Percentiles rank a stretch among this genome's conserved stretches.
Conservation (phyloP, 139 green algal species). For the Penium margaritaceum region DNA sequence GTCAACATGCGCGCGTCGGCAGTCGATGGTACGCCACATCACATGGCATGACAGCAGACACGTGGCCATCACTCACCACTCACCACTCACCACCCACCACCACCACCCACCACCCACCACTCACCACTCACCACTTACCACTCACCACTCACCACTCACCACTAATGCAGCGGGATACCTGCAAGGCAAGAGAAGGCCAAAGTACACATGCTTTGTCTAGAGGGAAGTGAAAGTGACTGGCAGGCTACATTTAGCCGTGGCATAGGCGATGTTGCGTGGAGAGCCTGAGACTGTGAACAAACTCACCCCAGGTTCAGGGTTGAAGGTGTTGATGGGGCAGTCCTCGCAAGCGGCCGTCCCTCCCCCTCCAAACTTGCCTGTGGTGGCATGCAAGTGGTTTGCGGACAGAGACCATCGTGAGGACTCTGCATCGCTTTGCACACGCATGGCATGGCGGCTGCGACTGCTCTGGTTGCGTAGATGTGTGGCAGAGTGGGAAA, state of each 20-base stretch:
- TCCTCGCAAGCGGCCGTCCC: neutral
- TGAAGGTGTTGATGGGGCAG: slow-evolving; percentile 28
- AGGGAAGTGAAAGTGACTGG: neutral
- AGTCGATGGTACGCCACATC: too few species aligned
- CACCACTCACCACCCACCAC: too few species aligned
- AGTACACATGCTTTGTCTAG: neutral
- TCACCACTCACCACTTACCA: too few species aligned
- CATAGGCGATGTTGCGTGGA: neutral
- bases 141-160: neutral
- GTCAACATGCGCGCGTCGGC: too few species aligned
- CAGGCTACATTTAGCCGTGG: neutral
- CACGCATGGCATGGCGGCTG: too few species aligned
- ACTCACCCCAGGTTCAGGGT: slow-evolving; percentile 8
- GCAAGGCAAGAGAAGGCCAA: neutral
- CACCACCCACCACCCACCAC: too few species aligned
- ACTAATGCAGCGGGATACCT: neutral
- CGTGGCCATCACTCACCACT: neutral
- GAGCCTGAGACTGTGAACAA: too few species aligned
- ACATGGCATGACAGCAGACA: neutral
- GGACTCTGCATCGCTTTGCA: too few species aligned
- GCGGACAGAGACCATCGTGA: too few species aligned
- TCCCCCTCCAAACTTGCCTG: slow-evolving; percentile 13
- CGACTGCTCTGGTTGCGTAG: too few species aligned
- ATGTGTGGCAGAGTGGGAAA: too few species aligned
- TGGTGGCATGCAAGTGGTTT: too few species aligned